Evolutionary conservation across 2,329 filamentous ascomycete genomes (phyloP).

Genomic region (Cytospora leucostoma): DNA sequence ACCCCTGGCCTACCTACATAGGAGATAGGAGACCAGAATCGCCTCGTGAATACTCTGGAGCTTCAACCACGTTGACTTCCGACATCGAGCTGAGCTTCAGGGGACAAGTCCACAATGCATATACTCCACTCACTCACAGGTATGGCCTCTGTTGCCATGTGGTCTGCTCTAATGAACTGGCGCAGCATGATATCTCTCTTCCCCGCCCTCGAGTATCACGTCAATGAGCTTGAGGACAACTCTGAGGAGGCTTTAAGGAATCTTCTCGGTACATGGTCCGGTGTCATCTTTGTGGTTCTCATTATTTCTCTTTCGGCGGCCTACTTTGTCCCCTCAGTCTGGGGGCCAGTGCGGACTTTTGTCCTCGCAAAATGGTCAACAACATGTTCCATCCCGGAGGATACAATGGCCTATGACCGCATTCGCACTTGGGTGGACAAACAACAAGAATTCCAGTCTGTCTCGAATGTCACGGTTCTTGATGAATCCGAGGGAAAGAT

Average conservation of each 20-base stretch:
- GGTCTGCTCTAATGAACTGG: slow-evolving; percentile 20
- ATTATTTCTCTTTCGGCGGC: neutral
- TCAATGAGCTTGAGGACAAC: slow-evolving; percentile 16
- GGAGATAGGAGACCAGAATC: too few relatives aligned
- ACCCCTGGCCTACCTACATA: too few relatives aligned
- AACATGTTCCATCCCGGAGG: slow-evolving; percentile 19
- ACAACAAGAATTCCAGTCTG: slow-evolving; percentile 13
- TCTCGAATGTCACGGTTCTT: slow-evolving; percentile 5
- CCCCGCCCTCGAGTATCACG: slow-evolving; percentile 9
- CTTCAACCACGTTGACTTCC: too few relatives aligned
- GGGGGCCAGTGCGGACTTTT: neutral
- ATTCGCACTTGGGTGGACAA: slow-evolving; percentile 15
- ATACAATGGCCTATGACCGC: slow-evolving; percentile 1
- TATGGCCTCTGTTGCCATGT: too few relatives aligned
- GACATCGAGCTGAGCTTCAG: too few relatives aligned
- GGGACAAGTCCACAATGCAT: too few relatives aligned
- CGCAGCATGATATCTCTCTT: slow-evolving; percentile 23
- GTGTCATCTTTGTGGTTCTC: slow-evolving; percentile 9
- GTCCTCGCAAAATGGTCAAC: slow-evolving; percentile 10
- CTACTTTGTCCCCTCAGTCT: slow-evolving; percentile 13
- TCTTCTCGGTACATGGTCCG: slow-evolving; percentile 13
- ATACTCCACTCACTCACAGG: too few relatives aligned
- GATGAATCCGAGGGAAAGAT: neutral
- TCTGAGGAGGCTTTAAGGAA: slow-evolving; percentile 6
- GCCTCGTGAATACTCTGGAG: too few relatives aligned